Base-by-base conservation (phyloP, 1,139 yeast genomes). In the Lodderomyces pseudojiufengensis region DNA sequence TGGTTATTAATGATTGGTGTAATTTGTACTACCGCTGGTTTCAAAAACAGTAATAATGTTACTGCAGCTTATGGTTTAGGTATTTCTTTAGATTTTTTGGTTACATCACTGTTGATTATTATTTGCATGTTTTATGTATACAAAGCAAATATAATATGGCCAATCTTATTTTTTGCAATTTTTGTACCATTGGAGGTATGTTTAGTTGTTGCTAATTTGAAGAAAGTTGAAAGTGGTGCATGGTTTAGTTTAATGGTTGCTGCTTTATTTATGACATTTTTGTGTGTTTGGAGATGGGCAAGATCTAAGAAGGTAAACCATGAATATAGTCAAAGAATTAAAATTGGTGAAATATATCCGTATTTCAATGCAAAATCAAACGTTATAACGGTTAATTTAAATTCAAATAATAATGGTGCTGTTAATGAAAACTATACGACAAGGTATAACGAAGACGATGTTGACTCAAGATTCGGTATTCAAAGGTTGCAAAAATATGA, bases 21-120 rank as follows among this genome's bases (percentile, higher is more conserved):
- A 5, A 52, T 70, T 27, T 51, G 60, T 16, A 70, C 80, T 6
- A 66, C 78, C 9, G 73, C 76, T 9, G 78, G 80, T 0, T 76
- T 76, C 56, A 59, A 65, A 44, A 73, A 62, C 45, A 63, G 75
- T 32, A 61, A 63, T 46, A 65, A 62, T 35, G 78, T 76, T 29
- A 72, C 82, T 0, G 74, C 79, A 9, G 82, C 82, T 12, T 78
- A 77, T 49, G 82, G 82, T 4, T 62, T 76, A 38, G 81, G 82
- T 13, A 73, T 77, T 28, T 61, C 80, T 0, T 49, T 77, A 39
- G 82, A 76, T 46, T 73, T 78, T 41, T 43, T 74, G 23, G 64
- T 78, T 31, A 77, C 83, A 2, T 65, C 80, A 0, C 40, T 50
- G 14, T 58, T 78, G 55, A 64, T 74, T 31, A 39, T 68, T 10